phyloP scores from a whole-genome alignment of 2,329 filamentous ascomycete species.

The Lachnellula arida region DNA sequence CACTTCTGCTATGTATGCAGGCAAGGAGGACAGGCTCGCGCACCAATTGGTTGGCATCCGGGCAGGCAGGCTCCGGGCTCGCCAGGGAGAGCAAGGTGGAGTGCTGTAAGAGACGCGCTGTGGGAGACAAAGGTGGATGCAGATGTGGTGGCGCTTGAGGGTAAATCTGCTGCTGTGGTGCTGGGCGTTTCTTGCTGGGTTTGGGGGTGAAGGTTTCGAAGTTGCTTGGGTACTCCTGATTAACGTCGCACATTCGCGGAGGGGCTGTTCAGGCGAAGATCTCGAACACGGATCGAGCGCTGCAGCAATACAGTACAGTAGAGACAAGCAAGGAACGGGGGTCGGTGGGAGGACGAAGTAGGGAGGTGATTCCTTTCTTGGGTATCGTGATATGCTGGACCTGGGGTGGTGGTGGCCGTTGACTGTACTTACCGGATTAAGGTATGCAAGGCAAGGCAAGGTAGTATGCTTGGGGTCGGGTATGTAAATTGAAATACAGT shows the following conservation, averaged over 20 bases:
- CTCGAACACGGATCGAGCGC: slow-evolving; percentile 23
- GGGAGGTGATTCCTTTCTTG: neutral
- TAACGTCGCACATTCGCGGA: slow-evolving; percentile 28
- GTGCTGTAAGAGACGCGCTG: neutral
- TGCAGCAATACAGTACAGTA: slow-evolving; percentile 4
- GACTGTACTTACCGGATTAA: no score
- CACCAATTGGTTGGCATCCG: slow-evolving; percentile 15
- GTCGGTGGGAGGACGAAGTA: neutral
- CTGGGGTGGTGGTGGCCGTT: no score
- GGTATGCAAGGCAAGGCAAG: no score
- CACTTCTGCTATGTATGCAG: slow-evolving; percentile 17
- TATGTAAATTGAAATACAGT: no score
- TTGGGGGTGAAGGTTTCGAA: slow-evolving; percentile 22
- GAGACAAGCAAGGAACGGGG: slow-evolving; percentile 6
- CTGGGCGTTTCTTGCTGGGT: slow-evolving; percentile 19
- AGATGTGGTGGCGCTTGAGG: neutral
- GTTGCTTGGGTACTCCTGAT: slow-evolving; percentile 24
- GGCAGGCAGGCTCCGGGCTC: slow-evolving; percentile 10
- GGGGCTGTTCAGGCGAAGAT: slow-evolving; percentile 21
- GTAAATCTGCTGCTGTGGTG: slow-evolving; percentile 10
- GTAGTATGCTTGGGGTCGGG: no score
- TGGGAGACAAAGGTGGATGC: neutral
- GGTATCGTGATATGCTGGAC: neutral
- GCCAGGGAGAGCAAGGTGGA: slow-evolving; percentile 8
- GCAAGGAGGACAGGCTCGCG: slow-evolving; percentile 6